Conservation (phyloP, 2,329 filamentous ascomycete species). For the Grosmannia penicillata region DNA sequence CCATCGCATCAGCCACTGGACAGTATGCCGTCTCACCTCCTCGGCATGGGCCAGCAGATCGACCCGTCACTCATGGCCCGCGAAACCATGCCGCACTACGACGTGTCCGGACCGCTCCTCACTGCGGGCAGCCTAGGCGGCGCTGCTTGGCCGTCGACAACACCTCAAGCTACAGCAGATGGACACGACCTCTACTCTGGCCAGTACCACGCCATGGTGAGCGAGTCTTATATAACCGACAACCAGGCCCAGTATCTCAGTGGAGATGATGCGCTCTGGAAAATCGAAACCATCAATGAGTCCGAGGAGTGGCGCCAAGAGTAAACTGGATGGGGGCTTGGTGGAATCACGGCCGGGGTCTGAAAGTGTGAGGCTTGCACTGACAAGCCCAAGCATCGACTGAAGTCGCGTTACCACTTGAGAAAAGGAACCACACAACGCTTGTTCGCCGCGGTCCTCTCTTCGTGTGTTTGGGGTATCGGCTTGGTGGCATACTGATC, state of each 20-base stretch:
- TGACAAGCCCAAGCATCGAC: no score
- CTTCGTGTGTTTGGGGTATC: no score
- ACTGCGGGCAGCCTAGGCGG: not conserved
- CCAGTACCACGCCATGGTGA: constrained; percentile 13
- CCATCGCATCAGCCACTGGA: not conserved
- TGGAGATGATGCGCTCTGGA: constrained; percentile 14
- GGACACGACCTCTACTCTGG: constrained; percentile 7
- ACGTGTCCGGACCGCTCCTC: constrained; percentile 11
- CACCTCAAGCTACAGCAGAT: not conserved
- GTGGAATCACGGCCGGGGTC: no score
- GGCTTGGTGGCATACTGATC: no score
- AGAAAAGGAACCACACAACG: no score
- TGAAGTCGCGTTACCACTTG: no score
- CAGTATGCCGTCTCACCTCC: not conserved
- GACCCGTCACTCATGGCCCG: constrained; percentile 14
- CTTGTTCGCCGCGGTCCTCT: no score
- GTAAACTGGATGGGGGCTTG: not conserved
- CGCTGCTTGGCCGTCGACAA: constrained; percentile 3
- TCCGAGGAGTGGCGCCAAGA: constrained; percentile 12
- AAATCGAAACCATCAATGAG: constrained; percentile 12
- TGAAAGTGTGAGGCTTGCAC: no score
- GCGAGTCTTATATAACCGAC: constrained; percentile 14
- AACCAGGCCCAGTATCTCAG: constrained; percentile 9
- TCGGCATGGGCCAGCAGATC: constrained; percentile 13
- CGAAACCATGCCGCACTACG: constrained; percentile 9